Evolutionary conservation across 2,329 filamentous ascomycete genomes (phyloP).

Genomic region (Trichoderma guizhouense): DNA sequence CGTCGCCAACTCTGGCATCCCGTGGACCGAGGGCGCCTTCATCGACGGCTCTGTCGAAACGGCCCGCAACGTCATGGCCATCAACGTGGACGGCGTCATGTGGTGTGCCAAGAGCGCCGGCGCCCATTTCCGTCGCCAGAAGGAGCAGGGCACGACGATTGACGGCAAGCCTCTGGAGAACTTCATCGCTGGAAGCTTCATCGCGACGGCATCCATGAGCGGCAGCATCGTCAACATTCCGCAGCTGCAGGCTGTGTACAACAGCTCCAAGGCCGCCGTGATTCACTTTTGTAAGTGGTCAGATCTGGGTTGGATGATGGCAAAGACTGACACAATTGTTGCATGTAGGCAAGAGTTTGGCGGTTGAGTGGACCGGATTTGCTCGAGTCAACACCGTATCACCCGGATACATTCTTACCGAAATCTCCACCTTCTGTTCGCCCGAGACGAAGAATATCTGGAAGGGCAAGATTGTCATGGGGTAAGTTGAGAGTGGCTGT

Average conservation of each 20-base stretch:
- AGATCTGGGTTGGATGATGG: neutral
- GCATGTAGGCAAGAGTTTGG: slow-evolving; percentile 60
- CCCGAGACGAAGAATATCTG: slow-evolving; percentile 68
- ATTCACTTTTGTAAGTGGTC: slow-evolving; percentile 51
- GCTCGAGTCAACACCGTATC: slow-evolving; percentile 70
- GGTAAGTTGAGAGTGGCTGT: slow-evolving; percentile 39
- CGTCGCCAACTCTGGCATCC: slow-evolving; percentile 73
- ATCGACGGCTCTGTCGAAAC: slow-evolving; percentile 62
- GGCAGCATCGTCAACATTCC: slow-evolving; percentile 76
- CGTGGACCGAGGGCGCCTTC: slow-evolving; percentile 67
- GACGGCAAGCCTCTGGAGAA: slow-evolving; percentile 60
- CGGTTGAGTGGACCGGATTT: slow-evolving; percentile 74
- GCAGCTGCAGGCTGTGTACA: slow-evolving; percentile 71
- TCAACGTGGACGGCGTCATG: slow-evolving; percentile 74
- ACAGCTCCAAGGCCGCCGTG: slow-evolving; percentile 66
- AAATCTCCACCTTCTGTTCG: slow-evolving; percentile 64
- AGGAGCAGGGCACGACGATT: slow-evolving; percentile 60
- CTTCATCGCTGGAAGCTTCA: slow-evolving; percentile 65
- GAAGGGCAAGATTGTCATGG: slow-evolving; percentile 78
- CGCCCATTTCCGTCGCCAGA: slow-evolving; percentile 66
- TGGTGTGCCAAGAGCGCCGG: slow-evolving; percentile 72
- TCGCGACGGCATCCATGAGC: slow-evolving; percentile 75
- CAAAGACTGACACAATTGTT: neutral
- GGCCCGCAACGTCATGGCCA: slow-evolving; percentile 64
- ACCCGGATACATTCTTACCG: slow-evolving; percentile 73